Evolutionary conservation across 192 early-diverging fungal species (phyloP), one percentile per base, ranked within the genome.

Genomic region (Chytriomyces confervae): DNA sequence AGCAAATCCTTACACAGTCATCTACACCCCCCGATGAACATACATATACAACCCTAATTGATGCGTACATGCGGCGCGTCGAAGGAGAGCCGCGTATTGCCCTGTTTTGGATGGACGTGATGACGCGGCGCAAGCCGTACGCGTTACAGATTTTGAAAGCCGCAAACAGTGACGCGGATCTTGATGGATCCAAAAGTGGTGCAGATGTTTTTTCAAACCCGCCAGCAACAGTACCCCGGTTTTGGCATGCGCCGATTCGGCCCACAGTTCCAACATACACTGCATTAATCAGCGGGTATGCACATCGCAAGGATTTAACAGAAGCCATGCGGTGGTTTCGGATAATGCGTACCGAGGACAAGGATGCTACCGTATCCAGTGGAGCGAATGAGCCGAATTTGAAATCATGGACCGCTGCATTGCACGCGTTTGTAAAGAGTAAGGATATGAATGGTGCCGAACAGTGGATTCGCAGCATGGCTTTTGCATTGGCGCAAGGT

Each of bases 301-400:
- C 74, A 20, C 23, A 43, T 7, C 62, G 63, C 23, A 76, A 76
- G 36, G 63, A 76, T 66, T 10, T 76, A 47, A 23, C 16, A 11
- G 74, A 76, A 66, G 74, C 74, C 10, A 9, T 76, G 29, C 74
- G 74, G 6, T 76, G 74, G 74, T 76, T 76, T 50, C 62, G 61
- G n/a, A 64, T 16, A 64, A 18, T 29, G 27, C 16, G 62, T 2
- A 18, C 62, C 62, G 16, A 27, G 1, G 16, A 57, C 36, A 36
- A 36, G 36, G 53, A n/a, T 57, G 3, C 53, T n/a, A 57, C 53
- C 53, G 2, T 20, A 57, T 5, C 1, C 20, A 5, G 16, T 57
- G 53, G 53, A n/a, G 36, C 36, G 16, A 60, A 16, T 60, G 20
- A n/a, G 7, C 74, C 74, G 10, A 76, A 76, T 66, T 50, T 76